These are phyloP conservation scores for Ricinus communis DNA, from an alignment of 345 rosid genomes.

Conservation along the genomic window DNA sequence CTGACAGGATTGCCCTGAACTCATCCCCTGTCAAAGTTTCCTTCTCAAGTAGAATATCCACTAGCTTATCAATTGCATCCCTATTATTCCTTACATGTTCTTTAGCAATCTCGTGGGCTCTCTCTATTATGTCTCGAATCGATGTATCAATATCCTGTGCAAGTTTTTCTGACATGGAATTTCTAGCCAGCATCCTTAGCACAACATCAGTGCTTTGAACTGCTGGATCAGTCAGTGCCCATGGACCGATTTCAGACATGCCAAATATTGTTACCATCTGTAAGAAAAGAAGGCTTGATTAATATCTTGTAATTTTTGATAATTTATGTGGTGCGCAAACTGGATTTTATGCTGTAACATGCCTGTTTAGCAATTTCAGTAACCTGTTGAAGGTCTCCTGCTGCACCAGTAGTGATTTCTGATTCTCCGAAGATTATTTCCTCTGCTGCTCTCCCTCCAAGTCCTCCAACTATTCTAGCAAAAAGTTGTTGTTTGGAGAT, in stretches of 20 bases:
- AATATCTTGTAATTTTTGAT: neutral
- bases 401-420: constrained; percentile 68
- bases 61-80: constrained; percentile 70
- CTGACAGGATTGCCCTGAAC: constrained; percentile 57
- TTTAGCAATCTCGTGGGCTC: constrained; percentile 61
- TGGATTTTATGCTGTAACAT: neutral
- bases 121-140: constrained; percentile 40
- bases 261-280: constrained; percentile 83
- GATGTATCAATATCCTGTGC: constrained; percentile 61
- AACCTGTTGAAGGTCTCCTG: constrained; percentile 64
- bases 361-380: constrained; percentile 75
- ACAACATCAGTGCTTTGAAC: constrained; percentile 54
- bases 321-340: neutral
- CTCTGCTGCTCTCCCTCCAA: constrained; percentile 75
- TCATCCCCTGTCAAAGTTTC: constrained; percentile 69
- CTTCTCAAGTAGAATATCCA: constrained; percentile 67
- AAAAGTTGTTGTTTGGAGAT: constrained; percentile 61
- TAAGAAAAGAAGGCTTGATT: neutral
- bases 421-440: constrained; percentile 73
- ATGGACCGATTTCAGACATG: constrained; percentile 76
- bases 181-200: constrained; percentile 64
- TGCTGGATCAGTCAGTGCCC: constrained; percentile 59
- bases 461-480: constrained; percentile 71
- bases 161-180: constrained; percentile 64
- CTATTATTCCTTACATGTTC: constrained; percentile 52